Evolutionary conservation across 306 rosid species (phyloP).

Genomic region (Vigna reflexopilosa): DNA sequence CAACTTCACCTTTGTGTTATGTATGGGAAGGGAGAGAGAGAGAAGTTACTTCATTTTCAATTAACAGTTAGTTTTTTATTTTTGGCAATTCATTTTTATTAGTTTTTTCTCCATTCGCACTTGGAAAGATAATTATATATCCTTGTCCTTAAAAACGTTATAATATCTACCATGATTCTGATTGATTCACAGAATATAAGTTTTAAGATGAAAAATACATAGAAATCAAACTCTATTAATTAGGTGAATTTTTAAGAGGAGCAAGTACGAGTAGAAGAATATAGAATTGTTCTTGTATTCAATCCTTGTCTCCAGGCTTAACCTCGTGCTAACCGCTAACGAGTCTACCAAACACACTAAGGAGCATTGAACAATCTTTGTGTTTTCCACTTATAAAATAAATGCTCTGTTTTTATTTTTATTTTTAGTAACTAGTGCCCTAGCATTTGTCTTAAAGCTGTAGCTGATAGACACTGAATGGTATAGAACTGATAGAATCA

Average conservation of each 20-base stretch:
- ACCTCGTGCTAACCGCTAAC: not conserved
- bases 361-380: not conserved
- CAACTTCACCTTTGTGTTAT: not conserved
- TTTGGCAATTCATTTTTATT: constrained; percentile 16
- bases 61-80: not conserved
- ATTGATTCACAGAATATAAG: not conserved
- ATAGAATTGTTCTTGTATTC: not conserved
- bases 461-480: constrained; percentile 16
- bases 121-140: not conserved
- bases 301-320: not conserved
- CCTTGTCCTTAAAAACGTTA: too few relatives aligned
- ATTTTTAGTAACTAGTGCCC: not conserved
- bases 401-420: not conserved
- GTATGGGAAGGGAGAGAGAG: not conserved
- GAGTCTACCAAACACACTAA: not conserved
- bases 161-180: not conserved
- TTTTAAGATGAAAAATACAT: not conserved
- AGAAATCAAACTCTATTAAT: not conserved
- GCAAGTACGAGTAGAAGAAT: not conserved
- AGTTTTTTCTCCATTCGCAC: constrained; percentile 1
- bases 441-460: not conserved
- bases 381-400: not conserved
- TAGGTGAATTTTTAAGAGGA: not conserved
- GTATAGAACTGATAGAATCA: not conserved
- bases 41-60: not conserved